A percentile compares a stretch with the other conserved stretches of the same genome.
phyloP scores from a whole-genome alignment of 331 rosid species.

The Saraca asoca region DNA sequence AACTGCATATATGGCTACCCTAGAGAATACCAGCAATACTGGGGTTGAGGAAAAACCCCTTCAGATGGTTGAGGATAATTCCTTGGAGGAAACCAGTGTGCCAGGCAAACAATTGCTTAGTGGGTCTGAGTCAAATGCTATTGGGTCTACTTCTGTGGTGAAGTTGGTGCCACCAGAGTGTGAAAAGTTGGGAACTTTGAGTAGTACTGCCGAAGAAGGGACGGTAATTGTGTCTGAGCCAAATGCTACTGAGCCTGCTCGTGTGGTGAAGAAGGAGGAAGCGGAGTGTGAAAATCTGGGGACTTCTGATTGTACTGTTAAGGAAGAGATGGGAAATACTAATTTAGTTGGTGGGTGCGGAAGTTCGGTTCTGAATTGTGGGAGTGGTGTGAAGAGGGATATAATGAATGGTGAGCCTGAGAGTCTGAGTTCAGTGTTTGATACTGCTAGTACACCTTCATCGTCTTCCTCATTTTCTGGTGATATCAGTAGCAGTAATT shows the following conservation, averaged over 20 bases:
- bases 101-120: not conserved
- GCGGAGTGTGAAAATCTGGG: conserved; percentile 26
- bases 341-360: conserved; percentile 37
- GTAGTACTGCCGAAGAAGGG: conserved; percentile 25
- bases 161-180: conserved; percentile 16
- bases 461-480: not conserved
- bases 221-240: conserved; percentile 2
- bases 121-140: conserved; percentile 24
- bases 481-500: no score
- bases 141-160: conserved; percentile 18
- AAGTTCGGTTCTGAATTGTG: conserved; percentile 25
- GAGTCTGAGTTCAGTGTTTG: conserved; percentile 36
- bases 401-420: conserved; percentile 1
- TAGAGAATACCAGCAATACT: conserved; percentile 1
- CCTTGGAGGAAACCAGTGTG: not conserved
- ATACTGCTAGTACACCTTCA: conserved; percentile 30
- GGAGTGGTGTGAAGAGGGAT: conserved; percentile 25
- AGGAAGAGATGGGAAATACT: conserved; percentile 47
- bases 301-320: conserved; percentile 29
- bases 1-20: no score
- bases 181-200: conserved; percentile 22
- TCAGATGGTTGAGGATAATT: not conserved
- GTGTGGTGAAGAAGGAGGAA: conserved; percentile 11
- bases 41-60: not conserved
- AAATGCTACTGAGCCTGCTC: not conserved